Conservation (phyloP, 1,139 yeast genomes). For the Zygosaccharomyces sapae region DNA sequence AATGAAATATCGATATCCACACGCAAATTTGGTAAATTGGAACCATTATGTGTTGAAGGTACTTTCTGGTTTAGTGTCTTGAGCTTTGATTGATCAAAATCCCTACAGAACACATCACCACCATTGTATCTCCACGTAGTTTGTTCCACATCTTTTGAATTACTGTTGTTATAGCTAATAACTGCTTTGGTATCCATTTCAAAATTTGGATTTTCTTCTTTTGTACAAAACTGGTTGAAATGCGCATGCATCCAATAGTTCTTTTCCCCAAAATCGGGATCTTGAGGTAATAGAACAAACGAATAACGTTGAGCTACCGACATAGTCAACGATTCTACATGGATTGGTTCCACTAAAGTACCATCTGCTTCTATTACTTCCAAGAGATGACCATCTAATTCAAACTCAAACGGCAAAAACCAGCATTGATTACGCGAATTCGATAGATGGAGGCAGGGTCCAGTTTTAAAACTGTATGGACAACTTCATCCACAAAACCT, state of each 20-base stretch:
- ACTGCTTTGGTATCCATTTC: constrained; percentile 39
- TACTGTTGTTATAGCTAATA: constrained; percentile 32
- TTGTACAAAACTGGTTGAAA: constrained; percentile 41
- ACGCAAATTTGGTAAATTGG: constrained; percentile 24
- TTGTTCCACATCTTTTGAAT: constrained; percentile 14
- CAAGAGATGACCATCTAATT: constrained; percentile 51
- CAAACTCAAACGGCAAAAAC: constrained; percentile 51
- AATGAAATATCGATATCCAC: constrained; percentile 28
- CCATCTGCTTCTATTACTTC: constrained; percentile 69
- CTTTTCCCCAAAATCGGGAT: constrained; percentile 15
- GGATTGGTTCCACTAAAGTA: constrained; percentile 53
- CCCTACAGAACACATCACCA: constrained; percentile 36
- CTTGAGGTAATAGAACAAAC: constrained; percentile 47
- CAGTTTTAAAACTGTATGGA: constrained; percentile 29
- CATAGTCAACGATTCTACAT: constrained; percentile 53
- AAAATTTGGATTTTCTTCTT: constrained; percentile 35
- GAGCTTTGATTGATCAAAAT: constrained; percentile 34
- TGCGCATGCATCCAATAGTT: constrained; percentile 38
- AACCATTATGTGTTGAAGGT: constrained; percentile 22
- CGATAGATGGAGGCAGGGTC: constrained; percentile 48
- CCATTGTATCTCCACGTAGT: constrained; percentile 32
- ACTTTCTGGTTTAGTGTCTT: constrained; percentile 30
- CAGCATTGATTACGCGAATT: constrained; percentile 50
- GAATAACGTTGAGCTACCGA: constrained; percentile 78
- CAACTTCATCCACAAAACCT: constrained; percentile 7